Evolutionary conservation across 306 rosid species (phyloP), one percentile per base, ranked within the genome.

Genomic region (Herpetospermum pedunculosum): DNA sequence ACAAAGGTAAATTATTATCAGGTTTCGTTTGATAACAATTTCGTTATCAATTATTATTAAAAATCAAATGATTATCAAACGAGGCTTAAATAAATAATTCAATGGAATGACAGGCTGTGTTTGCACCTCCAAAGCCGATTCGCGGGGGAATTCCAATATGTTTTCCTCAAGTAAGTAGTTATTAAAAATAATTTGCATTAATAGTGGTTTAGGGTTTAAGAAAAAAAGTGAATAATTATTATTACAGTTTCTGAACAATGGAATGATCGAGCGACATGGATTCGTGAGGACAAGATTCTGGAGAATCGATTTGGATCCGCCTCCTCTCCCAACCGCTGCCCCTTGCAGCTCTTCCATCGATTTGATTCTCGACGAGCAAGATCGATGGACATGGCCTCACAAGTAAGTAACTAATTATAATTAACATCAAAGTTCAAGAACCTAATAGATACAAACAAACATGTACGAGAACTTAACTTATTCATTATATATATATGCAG

Each of bases 121-220:
- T 84, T 62, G 84, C 78, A 55, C 90, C 92, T 83, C 90, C 96
- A 14, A 91, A 78, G 77, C 55, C 97, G 32, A 86, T 91, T 54
- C 90, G 91, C 11, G 97, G 97, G 26, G 97, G 97, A 54, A 91
- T 91, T 80, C 91, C 88, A 4, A 77, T 89, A 68, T 87, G 92
- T 49, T 91, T 91, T 81, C 97, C 96, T 25, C 92, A 91, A 80
- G 96, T 91, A 84, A n/a, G n/a, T n/a, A n/a, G n/a, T n/a, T n/a
- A n/a, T n/a, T n/a, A n/a, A n/a, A n/a, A n/a, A n/a, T n/a, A n/a
- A n/a, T n/a, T n/a, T n/a, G n/a, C n/a, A n/a, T n/a, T n/a, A n/a
- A n/a, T n/a, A n/a, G n/a, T n/a, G n/a, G n/a, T n/a, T n/a, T n/a
- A n/a, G n/a, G n/a, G n/a, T n/a, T n/a, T n/a, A n/a, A n/a, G n/a